These are phyloP conservation scores for Teratosphaeria destructans DNA, from an alignment of 2,329 filamentous ascomycete species.

Conservation along the genomic window DNA sequence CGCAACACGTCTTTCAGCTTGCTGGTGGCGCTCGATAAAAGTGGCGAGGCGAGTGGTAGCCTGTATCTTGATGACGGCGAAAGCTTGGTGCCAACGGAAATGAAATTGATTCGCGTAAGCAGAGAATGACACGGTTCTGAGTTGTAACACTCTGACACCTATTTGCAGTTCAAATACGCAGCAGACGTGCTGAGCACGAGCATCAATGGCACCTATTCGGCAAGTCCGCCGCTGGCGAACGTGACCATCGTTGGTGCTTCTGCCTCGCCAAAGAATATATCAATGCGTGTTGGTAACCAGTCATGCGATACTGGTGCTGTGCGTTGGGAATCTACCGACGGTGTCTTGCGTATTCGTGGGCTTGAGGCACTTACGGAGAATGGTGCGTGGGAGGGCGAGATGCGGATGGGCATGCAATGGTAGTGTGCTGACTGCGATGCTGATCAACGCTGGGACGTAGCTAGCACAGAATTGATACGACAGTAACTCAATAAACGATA, in stretches of 20 bases:
- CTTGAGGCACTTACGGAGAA: conserved; percentile 6
- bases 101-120: conserved; percentile 39
- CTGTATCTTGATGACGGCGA: conserved; percentile 69
- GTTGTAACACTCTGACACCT: neutral
- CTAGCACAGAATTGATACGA: too few species aligned
- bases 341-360: conserved; percentile 6
- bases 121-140: neutral
- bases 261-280: conserved; percentile 5
- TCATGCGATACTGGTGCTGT: conserved; percentile 3
- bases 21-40: conserved; percentile 16
- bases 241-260: conserved; percentile 19
- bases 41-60: conserved; percentile 46
- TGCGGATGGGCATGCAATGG: neutral
- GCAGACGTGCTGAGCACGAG: conserved; percentile 12
- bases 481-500: too few species aligned
- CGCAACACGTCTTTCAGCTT: conserved; percentile 12
- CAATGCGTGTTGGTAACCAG: conserved; percentile 5
- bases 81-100: conserved; percentile 47
- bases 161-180: conserved; percentile 13
- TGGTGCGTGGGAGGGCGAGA: conserved; percentile 10
- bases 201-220: conserved; percentile 13
- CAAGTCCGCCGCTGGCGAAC: conserved; percentile 16
- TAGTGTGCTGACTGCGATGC: neutral
- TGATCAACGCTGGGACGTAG: neutral
- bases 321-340: conserved; percentile 1